Conservation (phyloP, 331 rosid species). For the Rhamnella rubrinervis region DNA sequence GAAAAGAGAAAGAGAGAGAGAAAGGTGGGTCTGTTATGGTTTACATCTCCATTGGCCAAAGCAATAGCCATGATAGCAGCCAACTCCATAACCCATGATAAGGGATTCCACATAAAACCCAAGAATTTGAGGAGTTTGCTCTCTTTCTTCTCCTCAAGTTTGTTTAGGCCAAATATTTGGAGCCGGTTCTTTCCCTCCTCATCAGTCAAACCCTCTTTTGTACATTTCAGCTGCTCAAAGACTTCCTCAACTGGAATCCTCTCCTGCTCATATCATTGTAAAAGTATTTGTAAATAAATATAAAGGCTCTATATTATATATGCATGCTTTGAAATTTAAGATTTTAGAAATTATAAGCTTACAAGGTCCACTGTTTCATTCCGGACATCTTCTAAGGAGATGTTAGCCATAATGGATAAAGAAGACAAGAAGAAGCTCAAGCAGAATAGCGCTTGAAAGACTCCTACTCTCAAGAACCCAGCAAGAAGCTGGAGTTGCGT, state of each 20-base stretch:
- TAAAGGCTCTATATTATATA: neutral
- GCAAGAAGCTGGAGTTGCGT: too few species aligned
- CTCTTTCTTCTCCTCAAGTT: conserved; percentile 80
- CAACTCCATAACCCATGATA: conserved; percentile 91
- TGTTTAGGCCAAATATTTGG: conserved; percentile 72
- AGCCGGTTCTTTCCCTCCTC: conserved; percentile 70
- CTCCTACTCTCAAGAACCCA: too few species aligned
- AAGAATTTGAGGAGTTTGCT: conserved; percentile 73
- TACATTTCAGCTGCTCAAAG: conserved; percentile 65
- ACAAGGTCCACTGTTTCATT: conserved; percentile 73
- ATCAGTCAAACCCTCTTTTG: conserved; percentile 52
- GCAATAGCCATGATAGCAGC: conserved; percentile 94
- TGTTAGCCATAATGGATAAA: conserved; percentile 47
- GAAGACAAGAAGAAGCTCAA: conserved; percentile 1
- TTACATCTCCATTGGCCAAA: conserved; percentile 92
- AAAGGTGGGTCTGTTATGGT: neutral
- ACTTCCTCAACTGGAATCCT: conserved; percentile 74
- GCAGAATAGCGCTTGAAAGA: too few species aligned
- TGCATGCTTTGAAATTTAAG: too few species aligned
- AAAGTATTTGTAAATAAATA: neutral
- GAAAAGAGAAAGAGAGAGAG: neutral
- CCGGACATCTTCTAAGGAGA: conserved; percentile 67
- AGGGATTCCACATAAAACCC: conserved; percentile 96
- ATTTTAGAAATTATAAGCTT: conserved; percentile 11
- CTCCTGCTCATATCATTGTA: conserved; percentile 38